Evolutionary conservation across 345 rosid genomes (phyloP), one percentile per base, ranked within the genome.

Genomic region (Lenwebbia sp.): DNA sequence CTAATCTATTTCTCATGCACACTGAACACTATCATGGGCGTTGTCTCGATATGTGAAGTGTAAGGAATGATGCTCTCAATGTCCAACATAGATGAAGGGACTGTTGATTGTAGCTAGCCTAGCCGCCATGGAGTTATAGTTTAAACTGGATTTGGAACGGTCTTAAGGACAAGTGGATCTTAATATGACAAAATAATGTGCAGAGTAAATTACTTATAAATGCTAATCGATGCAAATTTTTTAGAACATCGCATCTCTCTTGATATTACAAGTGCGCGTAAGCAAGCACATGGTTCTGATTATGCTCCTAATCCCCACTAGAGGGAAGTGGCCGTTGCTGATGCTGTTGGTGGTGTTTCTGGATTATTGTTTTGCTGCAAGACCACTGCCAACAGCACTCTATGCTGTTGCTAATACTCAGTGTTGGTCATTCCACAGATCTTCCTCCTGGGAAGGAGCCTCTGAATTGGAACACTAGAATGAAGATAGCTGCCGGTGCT

Each of bases 401-500:
- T 52, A 51, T 30, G 22, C 49, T 11, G 47, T 83, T 83, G 84
- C n/a, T 56, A 52, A 65, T 49, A 65, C 41, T 49, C 41, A 26
- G 56, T 65, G 40, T 53, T 82, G 82, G 70, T 83, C 82, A 82
- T 44, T 86, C 54, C 52, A 47, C 90, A 96, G 99, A 95, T 92
- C 94, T 96, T 88, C 97, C 98, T 85, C 97, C 95, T 70, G 99
- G 94, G 30, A 96, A 97, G 93, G 99, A 96, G 84, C 92, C 98
- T 3, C 91, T 96, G 82, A 98, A 96, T 87, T 97, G 99, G 99
- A 96, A 94, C 93, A 94, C 92, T 58, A 94, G 99, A 88, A 96
- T 97, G 99, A 96, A 93, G 91, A 95, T 97, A 88, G 99, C 99
- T 37, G 98, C 98, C 41, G 99, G 99, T 85, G 99, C 99, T 25